These are phyloP conservation scores for Holtermanniella nyarrowii DNA, from an alignment of 768 basidiomycete genomes.

Conservation along the genomic window DNA sequence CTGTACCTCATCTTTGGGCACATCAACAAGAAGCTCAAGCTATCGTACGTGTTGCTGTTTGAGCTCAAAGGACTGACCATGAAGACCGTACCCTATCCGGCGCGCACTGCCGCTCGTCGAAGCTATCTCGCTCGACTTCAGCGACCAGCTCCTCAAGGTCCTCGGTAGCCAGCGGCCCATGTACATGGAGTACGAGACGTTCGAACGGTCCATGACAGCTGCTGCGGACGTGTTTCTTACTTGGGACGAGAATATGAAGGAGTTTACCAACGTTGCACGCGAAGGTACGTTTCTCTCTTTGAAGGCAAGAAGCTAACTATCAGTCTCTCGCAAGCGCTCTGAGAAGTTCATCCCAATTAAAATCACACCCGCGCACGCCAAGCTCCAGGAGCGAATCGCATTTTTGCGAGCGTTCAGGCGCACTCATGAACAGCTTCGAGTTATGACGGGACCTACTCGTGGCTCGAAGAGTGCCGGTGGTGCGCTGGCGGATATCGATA, in stretches of 20 bases:
- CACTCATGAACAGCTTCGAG: conserved; percentile 91
- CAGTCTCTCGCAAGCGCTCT: conserved; percentile 68
- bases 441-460: conserved; percentile 92
- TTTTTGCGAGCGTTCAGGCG: conserved; percentile 89
- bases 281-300: conserved; percentile 45
- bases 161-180: conserved; percentile 82
- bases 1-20: conserved; percentile 79
- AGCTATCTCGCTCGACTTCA: conserved; percentile 95
- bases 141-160: conserved; percentile 83
- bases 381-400: conserved; percentile 73
- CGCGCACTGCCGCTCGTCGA: conserved; percentile 93
- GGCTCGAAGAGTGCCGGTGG: conserved; percentile 63
- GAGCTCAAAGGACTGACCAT: neutral
- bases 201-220: conserved; percentile 70
- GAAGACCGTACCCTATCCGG: conserved; percentile 78
- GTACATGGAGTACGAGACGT: conserved; percentile 88
- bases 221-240: conserved; percentile 68
- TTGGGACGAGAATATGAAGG: conserved; percentile 82
- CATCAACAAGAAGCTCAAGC: conserved; percentile 86
- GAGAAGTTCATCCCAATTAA: conserved; percentile 98
- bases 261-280: conserved; percentile 82
- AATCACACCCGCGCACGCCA: conserved; percentile 77
- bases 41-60: conserved; percentile 48
- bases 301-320: neutral
- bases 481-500: conserved; percentile 70